Evolutionary conservation across 2,329 filamentous ascomycete species (phyloP).

Genomic region (Botrytis pseudocinerea): DNA sequence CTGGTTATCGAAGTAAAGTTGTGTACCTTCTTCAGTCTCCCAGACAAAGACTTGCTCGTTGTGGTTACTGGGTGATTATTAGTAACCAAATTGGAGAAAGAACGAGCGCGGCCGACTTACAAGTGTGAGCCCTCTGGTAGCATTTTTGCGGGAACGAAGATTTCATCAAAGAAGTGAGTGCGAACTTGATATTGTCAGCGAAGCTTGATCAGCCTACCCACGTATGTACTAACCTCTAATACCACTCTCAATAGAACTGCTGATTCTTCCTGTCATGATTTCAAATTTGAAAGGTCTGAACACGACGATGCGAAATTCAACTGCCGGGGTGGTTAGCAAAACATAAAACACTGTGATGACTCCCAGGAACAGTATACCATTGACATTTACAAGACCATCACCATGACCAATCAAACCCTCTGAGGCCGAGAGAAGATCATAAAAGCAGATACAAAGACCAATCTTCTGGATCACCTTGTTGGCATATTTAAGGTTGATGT

Average conservation of each 20-base stretch:
- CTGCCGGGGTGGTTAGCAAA: conserved; percentile 48
- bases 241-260: conserved; percentile 68
- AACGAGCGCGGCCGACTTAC: conserved; percentile 51
- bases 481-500: conserved; percentile 94
- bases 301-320: conserved; percentile 89
- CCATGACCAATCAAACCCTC: conserved; percentile 94
- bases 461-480: conserved; percentile 95
- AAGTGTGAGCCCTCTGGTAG: conserved; percentile 76
- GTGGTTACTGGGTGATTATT: conserved; percentile 57
- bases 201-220: background rate
- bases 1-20: conserved; percentile 84
- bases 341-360: background rate
- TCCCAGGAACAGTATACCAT: conserved; percentile 57
- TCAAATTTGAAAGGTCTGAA: conserved; percentile 97
- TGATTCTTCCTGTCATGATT: conserved; percentile 82
- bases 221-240: conserved; percentile 60
- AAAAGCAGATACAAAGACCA: conserved; percentile 89
- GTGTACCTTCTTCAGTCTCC: conserved; percentile 64
- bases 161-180: conserved; percentile 92
- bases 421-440: conserved; percentile 84
- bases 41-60: conserved; percentile 83
- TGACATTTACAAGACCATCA: conserved; percentile 89
- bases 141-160: conserved; percentile 74
- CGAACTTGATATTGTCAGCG: conserved; percentile 54
- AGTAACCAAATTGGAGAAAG: conserved; percentile 18